These are phyloP conservation scores for Neospora caninum DNA, from an alignment of 169 alveolate genomes.

Conservation along the genomic window DNA sequence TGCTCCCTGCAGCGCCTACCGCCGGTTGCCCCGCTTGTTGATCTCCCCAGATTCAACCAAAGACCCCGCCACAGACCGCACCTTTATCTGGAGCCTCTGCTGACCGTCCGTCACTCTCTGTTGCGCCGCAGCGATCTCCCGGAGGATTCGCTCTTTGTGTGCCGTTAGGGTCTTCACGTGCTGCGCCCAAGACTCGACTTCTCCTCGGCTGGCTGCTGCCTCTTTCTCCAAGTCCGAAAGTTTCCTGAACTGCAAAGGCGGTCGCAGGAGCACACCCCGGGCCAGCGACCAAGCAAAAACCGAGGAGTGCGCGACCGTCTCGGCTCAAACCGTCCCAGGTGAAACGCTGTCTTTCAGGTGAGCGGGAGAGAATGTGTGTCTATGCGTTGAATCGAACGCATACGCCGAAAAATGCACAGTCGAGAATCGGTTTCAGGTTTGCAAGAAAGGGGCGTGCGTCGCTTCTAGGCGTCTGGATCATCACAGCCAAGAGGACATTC, in stretches of 20 bases:
- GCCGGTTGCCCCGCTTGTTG: too few species aligned
- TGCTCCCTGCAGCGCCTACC: too few species aligned
- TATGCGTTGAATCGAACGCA: too few species aligned
- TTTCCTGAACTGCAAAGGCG: background rate
- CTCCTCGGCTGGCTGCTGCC: background rate
- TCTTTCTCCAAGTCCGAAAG: background rate
- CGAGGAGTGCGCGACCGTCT: too few species aligned
- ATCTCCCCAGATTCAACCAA: too few species aligned
- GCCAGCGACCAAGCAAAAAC: too few species aligned
- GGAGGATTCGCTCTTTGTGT: background rate
- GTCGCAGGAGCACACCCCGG: background rate
- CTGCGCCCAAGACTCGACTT: constrained; percentile 26
- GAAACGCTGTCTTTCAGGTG: too few species aligned
- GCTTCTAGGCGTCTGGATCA: background rate
- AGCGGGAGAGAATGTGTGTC: too few species aligned
- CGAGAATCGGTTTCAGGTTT: too few species aligned
- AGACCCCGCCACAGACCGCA: background rate
- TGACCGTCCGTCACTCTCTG: constrained; percentile 23
- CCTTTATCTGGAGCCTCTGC: constrained; percentile 1
- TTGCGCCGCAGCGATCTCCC: constrained; percentile 31
- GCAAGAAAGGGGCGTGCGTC: too few species aligned
- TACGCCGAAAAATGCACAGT: too few species aligned
- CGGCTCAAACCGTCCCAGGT: too few species aligned
- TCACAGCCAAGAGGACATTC: background rate
- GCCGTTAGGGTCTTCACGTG: background rate